Conservation (phyloP, 495 filamentous ascomycete species). For the Penicillium roqueforti region DNA sequence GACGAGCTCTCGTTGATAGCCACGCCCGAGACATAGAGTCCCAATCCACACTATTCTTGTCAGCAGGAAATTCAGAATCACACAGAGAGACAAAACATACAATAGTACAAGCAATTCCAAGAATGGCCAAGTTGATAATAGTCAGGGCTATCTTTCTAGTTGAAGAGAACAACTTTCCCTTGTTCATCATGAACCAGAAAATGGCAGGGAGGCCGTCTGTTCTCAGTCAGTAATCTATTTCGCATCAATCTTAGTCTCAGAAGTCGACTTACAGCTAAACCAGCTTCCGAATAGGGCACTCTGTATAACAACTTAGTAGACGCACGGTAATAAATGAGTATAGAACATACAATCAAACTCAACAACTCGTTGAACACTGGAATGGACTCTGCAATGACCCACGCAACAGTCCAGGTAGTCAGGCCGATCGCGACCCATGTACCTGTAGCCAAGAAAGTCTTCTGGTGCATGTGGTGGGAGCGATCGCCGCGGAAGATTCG, state of each 20-base stretch:
- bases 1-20: slow-evolving; percentile 32
- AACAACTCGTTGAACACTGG: slow-evolving; percentile 66
- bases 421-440: slow-evolving; percentile 57
- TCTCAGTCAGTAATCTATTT: slow-evolving; percentile 2
- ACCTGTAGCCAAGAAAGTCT: slow-evolving; percentile 40
- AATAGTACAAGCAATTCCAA: slow-evolving; percentile 46
- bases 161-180: slow-evolving; percentile 42
- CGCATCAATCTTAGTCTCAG: background rate
- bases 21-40: slow-evolving; percentile 36
- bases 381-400: slow-evolving; percentile 65
- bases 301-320: slow-evolving; percentile 15
- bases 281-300: slow-evolving; percentile 34
- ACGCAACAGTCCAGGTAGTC: slow-evolving; percentile 57
- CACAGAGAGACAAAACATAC: slow-evolving; percentile 16
- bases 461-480: slow-evolving; percentile 52
- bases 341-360: slow-evolving; percentile 27
- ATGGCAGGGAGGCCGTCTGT: slow-evolving; percentile 33
- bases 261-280: slow-evolving; percentile 36
- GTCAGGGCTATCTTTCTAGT: slow-evolving; percentile 44
- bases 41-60: slow-evolving; percentile 32
- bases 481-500: slow-evolving; percentile 50
- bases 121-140: slow-evolving; percentile 45
- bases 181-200: slow-evolving; percentile 48
- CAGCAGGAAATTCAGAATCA: background rate
- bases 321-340: no score